Percentiles rank a stretch among this genome's conserved stretches.
Evolutionary conservation across 176 grass and related monocot genomes (phyloP).

Genomic region (Ampelocalamus luodianensis): DNA sequence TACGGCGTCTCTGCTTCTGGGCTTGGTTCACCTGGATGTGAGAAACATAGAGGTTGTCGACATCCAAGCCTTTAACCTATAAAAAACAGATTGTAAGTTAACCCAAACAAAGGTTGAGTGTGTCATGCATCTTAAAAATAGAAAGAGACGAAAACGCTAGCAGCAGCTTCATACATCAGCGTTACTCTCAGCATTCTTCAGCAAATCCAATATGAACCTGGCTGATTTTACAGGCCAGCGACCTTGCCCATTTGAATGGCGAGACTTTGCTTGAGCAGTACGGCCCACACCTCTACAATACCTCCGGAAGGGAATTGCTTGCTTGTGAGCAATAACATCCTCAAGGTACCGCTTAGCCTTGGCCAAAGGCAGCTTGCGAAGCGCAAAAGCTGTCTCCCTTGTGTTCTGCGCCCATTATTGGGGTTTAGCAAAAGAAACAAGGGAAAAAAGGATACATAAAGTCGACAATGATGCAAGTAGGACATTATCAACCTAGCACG

Average conservation of each 20-base stretch:
- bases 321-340: constrained; percentile 92
- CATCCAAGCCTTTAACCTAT: constrained; percentile 74
- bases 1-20: constrained; percentile 70
- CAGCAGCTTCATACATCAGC: constrained; percentile 48
- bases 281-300: constrained; percentile 81
- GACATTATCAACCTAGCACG: neutral
- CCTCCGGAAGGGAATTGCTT: constrained; percentile 86
- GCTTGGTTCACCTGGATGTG: constrained; percentile 83
- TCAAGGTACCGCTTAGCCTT: constrained; percentile 96
- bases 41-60: constrained; percentile 63
- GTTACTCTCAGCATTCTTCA: constrained; percentile 90
- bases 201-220: constrained; percentile 74
- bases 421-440: neutral
- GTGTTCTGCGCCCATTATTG: constrained; percentile 56
- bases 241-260: constrained; percentile 81
- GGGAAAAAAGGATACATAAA: neutral
- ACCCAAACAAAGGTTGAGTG: neutral
- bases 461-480: neutral
- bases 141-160: constrained; percentile 9
- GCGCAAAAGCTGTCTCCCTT: constrained; percentile 75
- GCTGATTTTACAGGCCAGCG: constrained; percentile 85
- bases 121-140: neutral
- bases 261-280: constrained; percentile 78
- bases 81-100: neutral
- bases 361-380: constrained; percentile 59